These are phyloP conservation scores for Penicillium macrosclerotiorum DNA, from an alignment of 495 filamentous ascomycete genomes.

Conservation along the genomic window DNA sequence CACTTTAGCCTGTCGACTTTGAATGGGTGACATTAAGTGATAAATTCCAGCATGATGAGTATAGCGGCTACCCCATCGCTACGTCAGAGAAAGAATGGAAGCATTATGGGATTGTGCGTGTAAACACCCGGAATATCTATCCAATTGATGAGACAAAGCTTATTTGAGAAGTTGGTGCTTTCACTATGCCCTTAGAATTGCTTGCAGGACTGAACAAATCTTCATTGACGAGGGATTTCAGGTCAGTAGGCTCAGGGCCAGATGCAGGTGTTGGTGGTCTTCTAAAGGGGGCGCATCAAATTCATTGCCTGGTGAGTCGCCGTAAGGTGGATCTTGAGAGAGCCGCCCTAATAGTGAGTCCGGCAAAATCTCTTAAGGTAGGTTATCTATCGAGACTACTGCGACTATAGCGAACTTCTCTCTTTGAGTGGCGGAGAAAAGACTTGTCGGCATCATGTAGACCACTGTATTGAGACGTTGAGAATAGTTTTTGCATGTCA, in stretches of 20 bases:
- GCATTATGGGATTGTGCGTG: slow-evolving; percentile 6
- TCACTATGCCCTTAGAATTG: slow-evolving; percentile 4
- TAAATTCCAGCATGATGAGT: slow-evolving; percentile 4
- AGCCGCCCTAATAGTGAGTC: background rate
- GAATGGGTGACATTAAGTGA: slow-evolving; percentile 11
- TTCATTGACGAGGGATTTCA: slow-evolving; percentile 7
- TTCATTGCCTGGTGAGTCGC: background rate
- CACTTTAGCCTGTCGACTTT: slow-evolving; percentile 3
- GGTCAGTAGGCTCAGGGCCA: slow-evolving; percentile 5
- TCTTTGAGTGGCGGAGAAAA: background rate
- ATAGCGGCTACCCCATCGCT: slow-evolving; percentile 5
- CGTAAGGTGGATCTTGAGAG: background rate
- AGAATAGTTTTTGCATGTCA: background rate
- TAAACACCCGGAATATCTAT: background rate
- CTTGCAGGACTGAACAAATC: slow-evolving; percentile 6
- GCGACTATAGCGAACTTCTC: background rate
- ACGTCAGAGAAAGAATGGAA: slow-evolving; percentile 6
- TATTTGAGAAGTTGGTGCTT: slow-evolving; percentile 4
- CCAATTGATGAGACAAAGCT: background rate
- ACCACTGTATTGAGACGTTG: background rate
- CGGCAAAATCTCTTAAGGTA: background rate
- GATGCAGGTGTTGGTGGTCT: slow-evolving; percentile 5
- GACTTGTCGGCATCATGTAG: background rate
- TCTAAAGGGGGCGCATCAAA: background rate
- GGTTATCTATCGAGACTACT: background rate